Evolutionary conservation across 1,284 basidiomycete genomes (phyloP), one percentile per base, ranked within the genome.

Genomic region (Uromyces viciae-fabae): DNA sequence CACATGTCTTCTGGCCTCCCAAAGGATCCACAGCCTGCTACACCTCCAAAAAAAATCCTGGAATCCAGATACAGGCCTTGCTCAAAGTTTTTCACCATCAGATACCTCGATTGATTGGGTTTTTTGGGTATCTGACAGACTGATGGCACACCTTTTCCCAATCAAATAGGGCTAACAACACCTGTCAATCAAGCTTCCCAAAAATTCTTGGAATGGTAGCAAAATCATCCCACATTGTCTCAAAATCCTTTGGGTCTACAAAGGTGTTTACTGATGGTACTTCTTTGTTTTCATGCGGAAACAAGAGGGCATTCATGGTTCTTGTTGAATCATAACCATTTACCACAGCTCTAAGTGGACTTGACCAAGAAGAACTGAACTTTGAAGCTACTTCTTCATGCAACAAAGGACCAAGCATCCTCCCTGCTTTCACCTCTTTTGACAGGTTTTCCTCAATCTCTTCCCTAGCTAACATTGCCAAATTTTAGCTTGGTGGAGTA

Each of bases 181-280:
- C 33, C 3, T 33, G 54, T 5, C 14, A 28, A n/a, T 36, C 15
- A 14, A 14, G 14, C 22, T 11, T 38, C 17, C 5, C 17, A 22
- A 36, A 68, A 36, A 68, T 36, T 31, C 25, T 33, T 38, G 64
- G 31, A 17, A 68, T 36, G 14, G 19, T 38, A 28, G 3, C 15
- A 25, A 68, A 68, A 17, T 68, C 64, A 22, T 68, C 64, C 64
- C 64, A 68, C n/a, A n/a, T 68, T 14, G 64, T 68, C 15, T 3
- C 31, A 38, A 38, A 68, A 3, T 68, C 25, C 28, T 17, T 68
- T 22, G 31, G 31, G 25, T 68, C 64, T 19, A 68, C 64, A 38
- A 68, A 68, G 1, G 60, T 2, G 60, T 25, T n/a, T n/a, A 25
- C 31, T 36, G 22, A n/a, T 2, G 60, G n/a, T 5, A n/a, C 36